phyloP scores from a whole-genome alignment of 805 yeast genomes.

The Torulaspora delbrueckii region DNA sequence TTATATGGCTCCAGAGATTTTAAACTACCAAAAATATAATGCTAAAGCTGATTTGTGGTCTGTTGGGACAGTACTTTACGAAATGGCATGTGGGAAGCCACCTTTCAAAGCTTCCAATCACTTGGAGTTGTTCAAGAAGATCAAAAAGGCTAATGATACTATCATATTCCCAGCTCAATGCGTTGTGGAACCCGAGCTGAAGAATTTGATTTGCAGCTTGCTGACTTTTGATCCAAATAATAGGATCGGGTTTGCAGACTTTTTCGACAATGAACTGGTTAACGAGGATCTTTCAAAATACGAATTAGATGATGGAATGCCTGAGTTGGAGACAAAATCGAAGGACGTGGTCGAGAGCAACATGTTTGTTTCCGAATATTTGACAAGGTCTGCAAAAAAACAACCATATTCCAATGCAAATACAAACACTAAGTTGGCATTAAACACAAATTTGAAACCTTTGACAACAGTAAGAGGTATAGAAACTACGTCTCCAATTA shows the following conservation, averaged over 20 bases:
- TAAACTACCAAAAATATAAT: slow-evolving; percentile 89
- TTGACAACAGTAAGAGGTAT: slow-evolving; percentile 14
- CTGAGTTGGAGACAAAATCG: slow-evolving; percentile 60
- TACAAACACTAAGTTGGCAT: slow-evolving; percentile 13
- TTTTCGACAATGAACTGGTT: slow-evolving; percentile 70
- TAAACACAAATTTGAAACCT: slow-evolving; percentile 9
- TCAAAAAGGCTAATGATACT: slow-evolving; percentile 73
- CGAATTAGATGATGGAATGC: slow-evolving; percentile 36
- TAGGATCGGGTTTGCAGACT: slow-evolving; percentile 83
- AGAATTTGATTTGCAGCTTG: slow-evolving; percentile 65
- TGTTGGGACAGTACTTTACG: slow-evolving; percentile 92
- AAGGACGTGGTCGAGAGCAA: slow-evolving; percentile 61
- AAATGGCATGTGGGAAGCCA: slow-evolving; percentile 94
- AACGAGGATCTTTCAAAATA: slow-evolving; percentile 43
- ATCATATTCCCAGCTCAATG: slow-evolving; percentile 71
- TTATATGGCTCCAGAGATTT: slow-evolving; percentile 97
- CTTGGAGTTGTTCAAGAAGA: slow-evolving; percentile 79
- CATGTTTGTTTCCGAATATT: slow-evolving; percentile 79
- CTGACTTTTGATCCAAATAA: slow-evolving; percentile 81
- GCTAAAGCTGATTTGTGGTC: slow-evolving; percentile 99
- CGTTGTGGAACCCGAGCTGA: slow-evolving; percentile 59
- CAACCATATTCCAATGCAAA: background rate
- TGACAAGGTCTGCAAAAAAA: slow-evolving; percentile 35
- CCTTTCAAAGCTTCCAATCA: slow-evolving; percentile 94
- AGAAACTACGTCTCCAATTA: background rate